Base-by-base conservation (phyloP, 345 rosid species). In the Microthlaspi erraticum region DNA sequence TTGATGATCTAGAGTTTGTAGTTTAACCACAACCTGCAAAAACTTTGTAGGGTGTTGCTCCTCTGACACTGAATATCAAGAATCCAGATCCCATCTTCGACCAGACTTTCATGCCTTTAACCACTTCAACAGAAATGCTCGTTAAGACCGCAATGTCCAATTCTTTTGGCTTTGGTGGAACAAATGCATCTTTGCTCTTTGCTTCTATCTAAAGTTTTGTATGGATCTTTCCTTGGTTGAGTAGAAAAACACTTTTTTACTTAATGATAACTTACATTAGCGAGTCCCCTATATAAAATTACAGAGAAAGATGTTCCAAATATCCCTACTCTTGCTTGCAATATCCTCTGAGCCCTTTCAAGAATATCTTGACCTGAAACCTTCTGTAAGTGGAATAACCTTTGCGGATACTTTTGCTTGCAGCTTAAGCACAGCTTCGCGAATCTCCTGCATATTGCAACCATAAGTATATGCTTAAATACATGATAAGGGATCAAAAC, bases 121-220 rank as follows among this genome's bases (percentile, higher is more conserved):
- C 80, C 34, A 66, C 81, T 64, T 88, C 97, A 0, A 87, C 81
- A 63, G 78, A 89, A 84, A 85, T 91, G 96, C 78, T 48, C 6
- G 20, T 91, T 71, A 70, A 77, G 68, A 90, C 85, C 10, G 88
- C 93, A n/a, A 65, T 94, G 85, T 91, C 96, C 6, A 88, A 89
- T 73, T 91, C 96, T 41, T 94, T 94, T 64, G 99, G 92, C 65
- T 94, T 91, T 70, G 96, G 99, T 63, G 99, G 98, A 66, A 88
- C 98, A 34, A 91, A 94, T 72, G 90, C 97, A 26, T 91, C 92
- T 54, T 81, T 88, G 60, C 80, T 94, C 49, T 81, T 94, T 77
- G 41, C 86, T 3, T 17, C 88, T 49, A 74, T 75, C 38, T 75
- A 45, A 52, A 75, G 31, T 41, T 74, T 32, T 57, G 9, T 4